Conservation (phyloP, 2,329 filamentous ascomycete genomes). For the Penicillium sp. region DNA sequence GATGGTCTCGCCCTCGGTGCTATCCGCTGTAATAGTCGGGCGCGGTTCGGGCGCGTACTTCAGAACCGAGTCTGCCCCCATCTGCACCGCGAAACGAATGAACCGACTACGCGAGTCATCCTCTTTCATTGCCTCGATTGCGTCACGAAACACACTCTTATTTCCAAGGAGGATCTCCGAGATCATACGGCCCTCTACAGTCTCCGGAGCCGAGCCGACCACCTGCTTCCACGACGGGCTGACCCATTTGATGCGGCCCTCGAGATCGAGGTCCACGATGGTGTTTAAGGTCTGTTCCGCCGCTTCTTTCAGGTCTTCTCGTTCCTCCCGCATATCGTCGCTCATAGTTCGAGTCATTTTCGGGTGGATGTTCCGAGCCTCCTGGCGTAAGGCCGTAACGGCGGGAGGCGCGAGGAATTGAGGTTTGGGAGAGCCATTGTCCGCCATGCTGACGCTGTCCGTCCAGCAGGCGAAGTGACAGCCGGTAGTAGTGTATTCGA, state of each 20-base stretch:
- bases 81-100: slow-evolving; percentile 71
- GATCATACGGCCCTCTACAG: slow-evolving; percentile 73
- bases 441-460: slow-evolving; percentile 38
- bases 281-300: slow-evolving; percentile 96
- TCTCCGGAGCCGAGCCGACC: slow-evolving; percentile 72
- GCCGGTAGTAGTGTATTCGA: neutral
- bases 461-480: slow-evolving; percentile 9
- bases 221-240: slow-evolving; percentile 95
- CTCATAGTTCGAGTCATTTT: slow-evolving; percentile 66
- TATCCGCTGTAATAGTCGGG: slow-evolving; percentile 18
- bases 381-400: slow-evolving; percentile 45
- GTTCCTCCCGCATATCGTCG: slow-evolving; percentile 87
- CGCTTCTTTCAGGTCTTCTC: slow-evolving; percentile 89
- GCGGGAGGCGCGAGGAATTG: slow-evolving; percentile 45
- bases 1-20: slow-evolving; percentile 14
- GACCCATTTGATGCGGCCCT: slow-evolving; percentile 90
- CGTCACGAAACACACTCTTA: slow-evolving; percentile 74
- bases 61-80: slow-evolving; percentile 68
- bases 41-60: slow-evolving; percentile 42
- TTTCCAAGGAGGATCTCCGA: slow-evolving; percentile 79
- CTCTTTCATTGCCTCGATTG: slow-evolving; percentile 82
- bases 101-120: slow-evolving; percentile 93
- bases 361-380: slow-evolving; percentile 40
- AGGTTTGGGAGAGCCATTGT: slow-evolving; percentile 38
- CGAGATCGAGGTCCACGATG: slow-evolving; percentile 88